Evolutionary conservation across 805 yeast genomes (phyloP), one percentile per base, ranked within the genome.

Genomic region (Ogataea degrootiae): DNA sequence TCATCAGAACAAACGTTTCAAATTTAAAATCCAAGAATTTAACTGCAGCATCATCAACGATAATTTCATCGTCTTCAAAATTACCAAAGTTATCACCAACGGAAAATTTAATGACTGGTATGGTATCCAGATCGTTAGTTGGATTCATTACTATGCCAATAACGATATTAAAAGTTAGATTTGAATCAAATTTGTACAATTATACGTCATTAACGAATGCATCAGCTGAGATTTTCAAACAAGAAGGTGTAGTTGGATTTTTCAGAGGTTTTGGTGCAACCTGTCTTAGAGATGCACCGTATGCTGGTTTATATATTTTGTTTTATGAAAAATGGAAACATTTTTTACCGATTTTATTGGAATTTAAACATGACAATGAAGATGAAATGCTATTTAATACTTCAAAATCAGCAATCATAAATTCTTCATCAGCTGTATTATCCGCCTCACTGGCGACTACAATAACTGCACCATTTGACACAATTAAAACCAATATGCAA

Each of bases 141-240:
- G 99, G 99, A 2, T 76, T 83, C 52, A 52, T 87, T 8, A 88
- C 96, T 6, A 94, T 94, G 99, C 99, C 99, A 0, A 77, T 94
- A 9, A 94, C 99, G 0, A 82, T 94, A 4, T 67, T 94, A 29
- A 94, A 94, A 62, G 94, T 95, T 5, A 74, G 97, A 35, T 90
- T 77, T 59, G 98, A 94, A 68, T 87, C 96, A 5, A 83, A 84
- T 35, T 54, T 85, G 46, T 92, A 87, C 66, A 67, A 76, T 38
- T 89, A 90, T 66, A 73, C 68, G 31, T 80, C 94, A 6, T 59
- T 94, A 53, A 51, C 61, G 17, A 82, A 79, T 34, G 92, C 96
- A 0, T 60, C 77, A 1, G 66, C 55, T 34, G 77, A 80, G 6
- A 85, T 89, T 3, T 80, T 75, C 49, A 45, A 51, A 9, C 63